phyloP scores from a whole-genome alignment of 2,329 filamentous ascomycete genomes.

The Zalaria obscura region DNA sequence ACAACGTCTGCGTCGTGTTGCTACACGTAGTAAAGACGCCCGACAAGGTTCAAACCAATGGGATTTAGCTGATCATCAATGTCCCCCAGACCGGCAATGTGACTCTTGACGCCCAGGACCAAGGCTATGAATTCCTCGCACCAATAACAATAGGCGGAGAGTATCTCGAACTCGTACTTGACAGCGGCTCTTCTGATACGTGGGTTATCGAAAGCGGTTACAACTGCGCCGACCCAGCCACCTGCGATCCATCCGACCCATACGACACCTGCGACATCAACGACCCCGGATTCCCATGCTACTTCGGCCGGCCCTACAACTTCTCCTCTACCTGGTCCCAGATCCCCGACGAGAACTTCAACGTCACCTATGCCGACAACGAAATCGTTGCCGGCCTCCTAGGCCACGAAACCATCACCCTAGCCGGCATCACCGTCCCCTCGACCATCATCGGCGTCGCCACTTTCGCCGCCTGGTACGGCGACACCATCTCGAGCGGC shows the following conservation, averaged over 20 bases:
- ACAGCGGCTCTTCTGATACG: conserved; percentile 35
- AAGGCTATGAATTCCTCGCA: conserved; percentile 17
- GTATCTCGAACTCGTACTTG: conserved; percentile 24
- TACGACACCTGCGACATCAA: too few relatives aligned
- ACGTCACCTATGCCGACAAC: conserved; percentile 30
- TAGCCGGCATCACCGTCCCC: conserved; percentile 32
- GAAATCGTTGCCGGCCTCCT: conserved; percentile 25
- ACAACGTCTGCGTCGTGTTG: too few relatives aligned
- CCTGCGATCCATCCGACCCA: neutral
- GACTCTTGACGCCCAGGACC: conserved; percentile 7
- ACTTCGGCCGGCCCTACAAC: conserved; percentile 18
- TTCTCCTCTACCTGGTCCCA: conserved; percentile 19
- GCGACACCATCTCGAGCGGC: conserved; percentile 26
- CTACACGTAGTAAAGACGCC: too few relatives aligned
- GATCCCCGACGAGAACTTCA: conserved; percentile 27
- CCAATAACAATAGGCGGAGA: conserved; percentile 15
- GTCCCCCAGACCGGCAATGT: neutral
- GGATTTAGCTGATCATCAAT: too few relatives aligned
- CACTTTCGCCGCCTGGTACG: conserved; percentile 16
- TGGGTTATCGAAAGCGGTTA: conserved; percentile 25
- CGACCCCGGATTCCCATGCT: conserved; percentile 11
- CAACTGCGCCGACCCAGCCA: conserved; percentile 16
- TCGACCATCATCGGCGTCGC: conserved; percentile 34
- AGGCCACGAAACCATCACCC: conserved; percentile 25
- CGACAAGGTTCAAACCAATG: too few relatives aligned